These are phyloP conservation scores for Leishmania turanica DNA, from an alignment of 208 protist genomes.

Conservation along the genomic window DNA sequence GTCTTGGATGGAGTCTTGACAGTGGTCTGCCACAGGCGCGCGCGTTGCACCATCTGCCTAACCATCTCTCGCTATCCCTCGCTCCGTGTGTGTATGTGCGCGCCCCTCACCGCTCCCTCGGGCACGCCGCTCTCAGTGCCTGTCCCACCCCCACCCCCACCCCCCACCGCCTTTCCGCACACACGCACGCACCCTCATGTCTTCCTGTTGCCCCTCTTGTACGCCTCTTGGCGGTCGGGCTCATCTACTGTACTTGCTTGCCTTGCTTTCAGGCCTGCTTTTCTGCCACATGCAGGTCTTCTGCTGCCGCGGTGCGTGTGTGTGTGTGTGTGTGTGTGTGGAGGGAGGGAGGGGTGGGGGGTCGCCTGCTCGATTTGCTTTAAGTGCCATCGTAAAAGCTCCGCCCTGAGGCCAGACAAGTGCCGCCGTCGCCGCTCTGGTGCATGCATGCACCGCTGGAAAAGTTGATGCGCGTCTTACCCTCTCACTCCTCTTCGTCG, in stretches of 20 bases:
- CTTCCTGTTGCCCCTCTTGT: no score
- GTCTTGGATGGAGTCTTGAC: neutral
- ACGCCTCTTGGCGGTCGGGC: no score
- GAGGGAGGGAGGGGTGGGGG: no score
- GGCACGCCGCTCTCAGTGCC: no score
- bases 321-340: neutral
- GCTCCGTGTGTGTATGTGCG: no score
- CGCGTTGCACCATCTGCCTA: neutral
- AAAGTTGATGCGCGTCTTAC: neutral
- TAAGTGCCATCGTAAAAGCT: neutral
- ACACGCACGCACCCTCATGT: no score
- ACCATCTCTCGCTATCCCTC: neutral
- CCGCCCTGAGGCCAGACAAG: no score
- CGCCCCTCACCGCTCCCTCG: no score
- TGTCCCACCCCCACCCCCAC: no score
- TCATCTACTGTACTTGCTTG: no score
- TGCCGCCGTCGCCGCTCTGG: neutral
- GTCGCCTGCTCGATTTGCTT: neutral
- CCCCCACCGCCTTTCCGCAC: no score
- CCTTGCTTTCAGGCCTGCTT: no score
- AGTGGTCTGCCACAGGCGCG: neutral
- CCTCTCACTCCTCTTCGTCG: neutral
- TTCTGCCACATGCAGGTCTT: neutral
- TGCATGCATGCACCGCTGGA: neutral
- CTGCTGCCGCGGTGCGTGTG: neutral